phyloP scores from a whole-genome alignment of 192 early-diverging fungal species.

The Rhizophagus clarus region DNA sequence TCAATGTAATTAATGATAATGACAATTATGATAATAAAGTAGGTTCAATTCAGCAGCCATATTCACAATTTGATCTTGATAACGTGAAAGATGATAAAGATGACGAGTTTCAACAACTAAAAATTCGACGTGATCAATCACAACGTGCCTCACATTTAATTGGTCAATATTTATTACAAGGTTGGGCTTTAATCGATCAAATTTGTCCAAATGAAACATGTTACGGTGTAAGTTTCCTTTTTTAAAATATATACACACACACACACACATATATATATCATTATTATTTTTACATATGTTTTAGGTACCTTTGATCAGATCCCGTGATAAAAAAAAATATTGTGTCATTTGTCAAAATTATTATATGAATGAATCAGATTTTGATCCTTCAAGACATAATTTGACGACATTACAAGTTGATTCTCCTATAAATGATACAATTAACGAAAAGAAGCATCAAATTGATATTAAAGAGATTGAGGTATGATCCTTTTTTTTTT shows the following conservation, averaged over 20 bases:
- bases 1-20: not conserved
- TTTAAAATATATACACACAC: not conserved
- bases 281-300: not conserved
- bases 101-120: slow-evolving; percentile 37
- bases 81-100: not conserved
- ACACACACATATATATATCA: too few relatives aligned
- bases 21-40: not conserved
- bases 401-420: not conserved
- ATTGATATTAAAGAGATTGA: slow-evolving; percentile 2
- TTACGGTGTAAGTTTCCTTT: slow-evolving; percentile 46
- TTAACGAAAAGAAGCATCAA: not conserved
- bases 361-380: slow-evolving; percentile 39
- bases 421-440: not conserved
- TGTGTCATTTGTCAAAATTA: slow-evolving; percentile 47
- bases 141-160: slow-evolving; percentile 52
- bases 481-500: not conserved
- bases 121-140: slow-evolving; percentile 48
- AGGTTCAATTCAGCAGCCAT: not conserved
- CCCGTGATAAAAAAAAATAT: slow-evolving; percentile 45
- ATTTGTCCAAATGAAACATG: slow-evolving; percentile 54
- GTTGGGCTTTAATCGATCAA: slow-evolving; percentile 60
- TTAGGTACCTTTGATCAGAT: slow-evolving; percentile 41
- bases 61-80: not conserved
- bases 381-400: slow-evolving; percentile 23
- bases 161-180: slow-evolving; percentile 57